phyloP scores from a whole-genome alignment of 352 stramenopile genomes.

The Globisporangium nodosum region DNA sequence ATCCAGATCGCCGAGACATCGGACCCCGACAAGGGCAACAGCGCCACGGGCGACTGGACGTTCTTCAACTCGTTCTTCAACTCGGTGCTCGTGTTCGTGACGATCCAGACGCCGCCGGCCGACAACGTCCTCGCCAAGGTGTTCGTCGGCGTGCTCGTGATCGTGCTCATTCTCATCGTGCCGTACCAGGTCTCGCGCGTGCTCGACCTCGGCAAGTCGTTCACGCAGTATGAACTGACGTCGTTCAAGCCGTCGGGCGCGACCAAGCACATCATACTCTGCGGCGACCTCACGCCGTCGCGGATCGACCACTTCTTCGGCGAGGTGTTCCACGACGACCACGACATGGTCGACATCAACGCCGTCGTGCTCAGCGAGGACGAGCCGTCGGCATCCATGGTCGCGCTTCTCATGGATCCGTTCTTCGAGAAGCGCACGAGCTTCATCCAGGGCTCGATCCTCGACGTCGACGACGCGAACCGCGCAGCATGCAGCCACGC shows the following conservation, averaged over 20 bases:
- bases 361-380: slow-evolving; percentile 77
- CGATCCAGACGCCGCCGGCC: slow-evolving; percentile 76
- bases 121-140: slow-evolving; percentile 80
- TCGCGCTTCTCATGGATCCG: slow-evolving; percentile 72
- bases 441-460: slow-evolving; percentile 75
- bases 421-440: slow-evolving; percentile 83
- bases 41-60: slow-evolving; percentile 68
- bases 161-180: slow-evolving; percentile 81
- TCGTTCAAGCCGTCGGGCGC: slow-evolving; percentile 59
- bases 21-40: slow-evolving; percentile 30
- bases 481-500: slow-evolving; percentile 56
- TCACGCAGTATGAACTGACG: slow-evolving; percentile 69
- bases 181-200: slow-evolving; percentile 83
- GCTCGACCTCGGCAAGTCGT: slow-evolving; percentile 69
- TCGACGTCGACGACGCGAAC: slow-evolving; percentile 75
- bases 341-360: slow-evolving; percentile 75
- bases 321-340: slow-evolving; percentile 85
- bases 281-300: slow-evolving; percentile 71
- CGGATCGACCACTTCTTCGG: slow-evolving; percentile 84
- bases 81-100: slow-evolving; percentile 84
- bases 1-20: slow-evolving; percentile 85
- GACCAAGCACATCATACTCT: slow-evolving; percentile 75
- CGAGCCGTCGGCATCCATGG: slow-evolving; percentile 63
- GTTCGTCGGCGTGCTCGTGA: slow-evolving; percentile 77
- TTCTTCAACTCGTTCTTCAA: slow-evolving; percentile 90